A percentile compares a stretch with the other conserved stretches of the same genome.
Evolutionary conservation across 164 flowering plant species (phyloP).

Genomic region (Nelumbo lutea): DNA sequence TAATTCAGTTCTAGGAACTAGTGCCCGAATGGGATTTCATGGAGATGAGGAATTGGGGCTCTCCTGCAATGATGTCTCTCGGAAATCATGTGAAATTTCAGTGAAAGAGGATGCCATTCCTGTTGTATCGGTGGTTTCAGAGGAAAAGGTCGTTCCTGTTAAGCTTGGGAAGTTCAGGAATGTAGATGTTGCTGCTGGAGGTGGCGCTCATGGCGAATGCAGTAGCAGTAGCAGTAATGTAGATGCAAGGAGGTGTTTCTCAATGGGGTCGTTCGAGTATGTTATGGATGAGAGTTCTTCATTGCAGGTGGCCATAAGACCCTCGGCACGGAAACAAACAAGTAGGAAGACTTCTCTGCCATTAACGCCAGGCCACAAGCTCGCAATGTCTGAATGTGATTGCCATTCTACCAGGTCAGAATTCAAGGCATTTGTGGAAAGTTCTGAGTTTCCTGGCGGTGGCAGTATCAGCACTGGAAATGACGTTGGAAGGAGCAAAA

Average conservation of each 20-base stretch:
- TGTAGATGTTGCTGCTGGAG: slow-evolving; percentile 37
- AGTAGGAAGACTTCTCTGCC: slow-evolving; percentile 51
- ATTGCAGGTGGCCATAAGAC: slow-evolving; percentile 60
- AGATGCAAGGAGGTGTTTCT: slow-evolving; percentile 77
- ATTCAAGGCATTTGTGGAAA: slow-evolving; percentile 39
- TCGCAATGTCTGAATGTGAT: slow-evolving; percentile 74
- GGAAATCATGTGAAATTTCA: slow-evolving; percentile 32
- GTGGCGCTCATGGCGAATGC: slow-evolving; percentile 9
- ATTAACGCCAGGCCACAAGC: slow-evolving; percentile 43
- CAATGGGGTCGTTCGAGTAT: slow-evolving; percentile 93
- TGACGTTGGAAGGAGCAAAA: slow-evolving; percentile 32
- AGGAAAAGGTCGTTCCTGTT: slow-evolving; percentile 56
- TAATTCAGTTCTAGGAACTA: slow-evolving; percentile 21
- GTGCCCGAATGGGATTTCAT: slow-evolving; percentile 29
- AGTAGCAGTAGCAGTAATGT: slow-evolving; percentile 31
- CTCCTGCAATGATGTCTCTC: slow-evolving; percentile 14
- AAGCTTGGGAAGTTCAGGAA: slow-evolving; percentile 87
- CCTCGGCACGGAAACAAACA: slow-evolving; percentile 35
- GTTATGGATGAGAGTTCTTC: slow-evolving; percentile 67
- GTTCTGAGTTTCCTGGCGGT: slow-evolving; percentile 11
- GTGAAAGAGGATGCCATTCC: slow-evolving; percentile 23
- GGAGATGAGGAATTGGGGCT: slow-evolving; percentile 39
- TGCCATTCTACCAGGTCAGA: slow-evolving; percentile 56
- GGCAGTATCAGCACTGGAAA: slow-evolving; percentile 9
- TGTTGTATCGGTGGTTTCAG: slow-evolving; percentile 13